Evolutionary conservation across 352 stramenopile genomes (phyloP).

Genomic region (Pythium phragmiticola): DNA sequence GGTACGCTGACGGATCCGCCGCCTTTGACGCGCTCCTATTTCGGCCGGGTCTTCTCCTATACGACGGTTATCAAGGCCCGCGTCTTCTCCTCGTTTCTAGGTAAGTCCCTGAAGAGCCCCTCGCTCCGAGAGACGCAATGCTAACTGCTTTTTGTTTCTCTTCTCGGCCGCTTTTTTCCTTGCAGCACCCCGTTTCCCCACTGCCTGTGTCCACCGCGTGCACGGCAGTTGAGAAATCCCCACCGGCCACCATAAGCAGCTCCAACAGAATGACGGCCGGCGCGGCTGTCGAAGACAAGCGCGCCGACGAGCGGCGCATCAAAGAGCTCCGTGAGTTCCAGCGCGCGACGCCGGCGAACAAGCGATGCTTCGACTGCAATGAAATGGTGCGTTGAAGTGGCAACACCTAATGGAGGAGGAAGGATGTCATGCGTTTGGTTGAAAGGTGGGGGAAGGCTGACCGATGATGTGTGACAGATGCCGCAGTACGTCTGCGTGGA

Average conservation of each 20-base stretch:
- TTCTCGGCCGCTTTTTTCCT: too few relatives aligned
- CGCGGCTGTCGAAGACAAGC: slow-evolving; percentile 64
- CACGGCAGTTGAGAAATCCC: slow-evolving; percentile 18
- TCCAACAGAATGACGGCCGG: slow-evolving; percentile 30
- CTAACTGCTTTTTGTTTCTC: not conserved
- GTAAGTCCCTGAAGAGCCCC: not conserved
- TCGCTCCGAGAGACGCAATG: not conserved
- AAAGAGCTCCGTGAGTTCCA: slow-evolving; percentile 88
- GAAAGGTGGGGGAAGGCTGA: not conserved
- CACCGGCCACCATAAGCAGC: slow-evolving; percentile 25
- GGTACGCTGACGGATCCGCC: not conserved
- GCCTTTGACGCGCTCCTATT: not conserved
- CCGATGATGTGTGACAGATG: slow-evolving; percentile 46
- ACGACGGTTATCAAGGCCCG: not conserved
- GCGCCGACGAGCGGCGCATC: slow-evolving; percentile 76
- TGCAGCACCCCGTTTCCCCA: not conserved
- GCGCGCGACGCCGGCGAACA: slow-evolving; percentile 64
- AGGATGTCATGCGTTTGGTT: not conserved
- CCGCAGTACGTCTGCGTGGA: slow-evolving; percentile 91
- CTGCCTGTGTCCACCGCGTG: not conserved
- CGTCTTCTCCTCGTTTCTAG: not conserved
- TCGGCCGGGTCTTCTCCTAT: not conserved
- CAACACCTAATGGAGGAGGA: too few relatives aligned
- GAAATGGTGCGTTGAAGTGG: slow-evolving; percentile 62
- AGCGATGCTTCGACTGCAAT: slow-evolving; percentile 90